These are phyloP conservation scores for Pneumocystis jirovecii DNA, from an alignment of 1,139 yeast species.

Conservation along the genomic window DNA sequence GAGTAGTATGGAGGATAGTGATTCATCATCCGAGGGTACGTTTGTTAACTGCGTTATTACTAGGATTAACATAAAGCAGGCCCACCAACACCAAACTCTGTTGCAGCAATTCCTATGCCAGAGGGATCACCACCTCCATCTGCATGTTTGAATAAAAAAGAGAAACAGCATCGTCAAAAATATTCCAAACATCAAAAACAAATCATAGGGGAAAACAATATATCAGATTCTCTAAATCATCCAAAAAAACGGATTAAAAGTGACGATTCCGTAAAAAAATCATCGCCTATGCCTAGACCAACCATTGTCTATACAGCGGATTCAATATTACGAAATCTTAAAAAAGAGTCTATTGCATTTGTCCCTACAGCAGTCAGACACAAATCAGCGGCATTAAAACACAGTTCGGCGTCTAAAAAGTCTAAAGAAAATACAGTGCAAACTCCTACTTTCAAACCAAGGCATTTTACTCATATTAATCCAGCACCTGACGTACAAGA, in stretches of 20 bases:
- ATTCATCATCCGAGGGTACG: neutral
- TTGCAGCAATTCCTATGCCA: constrained; percentile 1
- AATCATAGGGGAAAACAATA: neutral
- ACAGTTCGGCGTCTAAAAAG: neutral
- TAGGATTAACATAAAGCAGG: neutral
- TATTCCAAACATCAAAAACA: neutral
- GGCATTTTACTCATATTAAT: neutral
- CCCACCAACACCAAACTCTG: neutral
- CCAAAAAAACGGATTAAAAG: neutral
- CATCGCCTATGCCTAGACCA: neutral
- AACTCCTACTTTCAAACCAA: neutral
- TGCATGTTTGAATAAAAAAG: neutral
- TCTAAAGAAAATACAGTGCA: neutral
- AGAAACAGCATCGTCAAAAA: neutral
- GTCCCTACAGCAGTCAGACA: neutral
- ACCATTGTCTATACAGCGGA: neutral
- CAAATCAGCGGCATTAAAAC: neutral
- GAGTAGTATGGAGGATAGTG: neutral
- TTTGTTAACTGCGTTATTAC: neutral
- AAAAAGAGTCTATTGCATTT: neutral
- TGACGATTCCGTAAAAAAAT: neutral
- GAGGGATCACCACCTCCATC: constrained; percentile 1
- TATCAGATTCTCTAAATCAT: neutral
- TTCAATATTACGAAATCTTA: neutral
- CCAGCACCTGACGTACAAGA: neutral